A percentile compares a stretch with the other conserved stretches of the same genome.
These are phyloP conservation scores for Lasiosphaeria miniovina DNA, from an alignment of 495 filamentous ascomycete genomes.

Conservation along the genomic window DNA sequence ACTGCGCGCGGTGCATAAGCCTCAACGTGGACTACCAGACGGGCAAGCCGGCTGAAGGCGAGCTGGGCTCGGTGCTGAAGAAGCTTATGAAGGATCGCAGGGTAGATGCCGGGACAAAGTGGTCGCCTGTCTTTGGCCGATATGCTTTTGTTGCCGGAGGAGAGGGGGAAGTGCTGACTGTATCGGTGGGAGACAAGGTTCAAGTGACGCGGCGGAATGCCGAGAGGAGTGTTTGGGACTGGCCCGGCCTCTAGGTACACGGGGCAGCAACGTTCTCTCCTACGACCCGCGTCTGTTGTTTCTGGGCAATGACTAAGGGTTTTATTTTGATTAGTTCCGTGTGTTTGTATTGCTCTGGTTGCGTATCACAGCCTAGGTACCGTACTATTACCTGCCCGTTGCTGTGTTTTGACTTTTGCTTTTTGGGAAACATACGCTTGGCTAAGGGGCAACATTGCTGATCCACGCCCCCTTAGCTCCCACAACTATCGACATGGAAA, in stretches of 20 bases:
- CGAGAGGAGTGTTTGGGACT: conserved; percentile 57
- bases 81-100: conserved; percentile 73
- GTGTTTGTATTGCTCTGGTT: too few species aligned
- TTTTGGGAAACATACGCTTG: too few species aligned
- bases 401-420: too few species aligned
- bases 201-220: conserved; percentile 54
- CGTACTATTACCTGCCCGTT: too few species aligned
- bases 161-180: conserved; percentile 35
- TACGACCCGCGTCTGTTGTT: too few species aligned
- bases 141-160: conserved; percentile 62
- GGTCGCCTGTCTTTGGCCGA: conserved; percentile 78
- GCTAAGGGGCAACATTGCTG: too few species aligned
- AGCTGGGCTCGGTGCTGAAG: conserved; percentile 68
- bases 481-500: too few species aligned
- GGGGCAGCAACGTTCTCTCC: too few species aligned
- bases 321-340: too few species aligned
- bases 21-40: conserved; percentile 82
- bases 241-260: conserved; percentile 20
- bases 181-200: conserved; percentile 72
- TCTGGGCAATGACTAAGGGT: too few species aligned
- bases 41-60: conserved; percentile 61
- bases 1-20: conserved; percentile 75
- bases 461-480: too few species aligned
- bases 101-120: conserved; percentile 71
- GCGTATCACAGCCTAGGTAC: too few species aligned